Percentiles rank a stretch among this genome's conserved stretches.
These are phyloP conservation scores for Hymenoscyphus fraxineus DNA, from an alignment of 2,329 filamentous ascomycete species.

Conservation along the genomic window DNA sequence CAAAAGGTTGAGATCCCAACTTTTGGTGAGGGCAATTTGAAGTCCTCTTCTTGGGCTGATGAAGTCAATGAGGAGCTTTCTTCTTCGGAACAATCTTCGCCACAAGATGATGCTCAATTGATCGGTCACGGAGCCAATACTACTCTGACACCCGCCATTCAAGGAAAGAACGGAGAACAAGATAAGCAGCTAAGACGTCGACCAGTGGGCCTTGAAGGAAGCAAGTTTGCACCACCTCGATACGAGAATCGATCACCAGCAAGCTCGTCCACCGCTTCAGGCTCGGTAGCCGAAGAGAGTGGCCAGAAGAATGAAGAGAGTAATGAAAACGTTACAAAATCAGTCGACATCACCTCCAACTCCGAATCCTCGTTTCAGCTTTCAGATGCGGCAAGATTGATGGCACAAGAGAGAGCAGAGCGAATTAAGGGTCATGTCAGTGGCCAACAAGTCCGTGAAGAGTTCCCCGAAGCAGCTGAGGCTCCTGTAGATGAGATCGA, in stretches of 20 bases:
- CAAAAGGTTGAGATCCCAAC: constrained; percentile 23
- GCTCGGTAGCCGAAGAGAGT: background rate
- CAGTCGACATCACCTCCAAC: background rate
- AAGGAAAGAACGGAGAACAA: constrained; percentile 3
- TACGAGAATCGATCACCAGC: background rate
- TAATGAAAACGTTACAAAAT: background rate
- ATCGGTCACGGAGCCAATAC: background rate
- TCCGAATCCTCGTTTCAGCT: background rate
- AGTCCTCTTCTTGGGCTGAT: constrained; percentile 25
- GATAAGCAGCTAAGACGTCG: background rate
- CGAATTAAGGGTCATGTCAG: background rate
- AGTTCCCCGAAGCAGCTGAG: too few species aligned
- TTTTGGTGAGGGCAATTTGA: constrained; percentile 16
- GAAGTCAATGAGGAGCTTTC: constrained; percentile 21
- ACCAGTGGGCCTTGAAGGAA: constrained; percentile 16
- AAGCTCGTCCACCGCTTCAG: background rate
- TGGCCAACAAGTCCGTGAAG: background rate
- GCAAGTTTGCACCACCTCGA: constrained; percentile 14
- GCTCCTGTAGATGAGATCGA: background rate
- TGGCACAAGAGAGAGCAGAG: background rate
- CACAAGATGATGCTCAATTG: background rate
- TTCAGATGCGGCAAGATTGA: background rate
- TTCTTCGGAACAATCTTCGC: background rate
- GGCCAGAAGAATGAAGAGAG: background rate
- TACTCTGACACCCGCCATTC: background rate